A percentile compares a stretch with the other conserved stretches of the same genome.
Conservation (phyloP, 106 monocot species). For the Dactylorhiza incarnata region DNA sequence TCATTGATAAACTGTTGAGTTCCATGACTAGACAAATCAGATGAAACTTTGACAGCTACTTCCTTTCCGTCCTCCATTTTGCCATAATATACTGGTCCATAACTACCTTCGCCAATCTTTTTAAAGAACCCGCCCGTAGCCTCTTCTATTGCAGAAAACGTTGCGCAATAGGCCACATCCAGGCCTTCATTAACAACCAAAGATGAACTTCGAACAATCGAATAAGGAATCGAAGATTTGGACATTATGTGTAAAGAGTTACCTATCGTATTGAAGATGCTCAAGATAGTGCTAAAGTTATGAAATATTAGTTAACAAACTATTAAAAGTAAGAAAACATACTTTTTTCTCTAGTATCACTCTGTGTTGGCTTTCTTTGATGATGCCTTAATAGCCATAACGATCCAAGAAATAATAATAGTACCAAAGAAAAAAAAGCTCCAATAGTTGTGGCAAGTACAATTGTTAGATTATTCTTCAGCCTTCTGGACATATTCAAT, state of each 20-base stretch:
- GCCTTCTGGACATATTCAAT: conserved; percentile 2
- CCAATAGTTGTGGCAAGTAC: conserved; percentile 9
- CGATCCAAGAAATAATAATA: conserved; percentile 15
- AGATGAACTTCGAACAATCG: conserved; percentile 21
- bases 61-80: conserved; percentile 40
- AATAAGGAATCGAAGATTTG: conserved; percentile 21
- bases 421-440: conserved; percentile 5
- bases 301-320: not conserved
- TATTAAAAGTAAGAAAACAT: conserved; percentile 1
- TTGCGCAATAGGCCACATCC: conserved; percentile 17
- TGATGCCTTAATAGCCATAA: conserved; percentile 15
- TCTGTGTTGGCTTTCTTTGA: conserved; percentile 3
- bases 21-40: conserved; percentile 33
- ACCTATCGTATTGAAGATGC: conserved; percentile 9
- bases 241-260: conserved; percentile 23
- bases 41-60: conserved; percentile 38
- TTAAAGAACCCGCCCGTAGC: conserved; percentile 29
- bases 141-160: conserved; percentile 26
- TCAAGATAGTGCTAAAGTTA: not conserved
- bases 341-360: conserved; percentile 11
- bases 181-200: conserved; percentile 21
- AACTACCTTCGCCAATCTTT: conserved; percentile 39
- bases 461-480: conserved; percentile 4
- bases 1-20: conserved; percentile 44
- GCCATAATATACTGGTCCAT: conserved; percentile 43